Base-by-base conservation (phyloP, 306 rosid genomes). In the Fragaria vesca region DNA sequence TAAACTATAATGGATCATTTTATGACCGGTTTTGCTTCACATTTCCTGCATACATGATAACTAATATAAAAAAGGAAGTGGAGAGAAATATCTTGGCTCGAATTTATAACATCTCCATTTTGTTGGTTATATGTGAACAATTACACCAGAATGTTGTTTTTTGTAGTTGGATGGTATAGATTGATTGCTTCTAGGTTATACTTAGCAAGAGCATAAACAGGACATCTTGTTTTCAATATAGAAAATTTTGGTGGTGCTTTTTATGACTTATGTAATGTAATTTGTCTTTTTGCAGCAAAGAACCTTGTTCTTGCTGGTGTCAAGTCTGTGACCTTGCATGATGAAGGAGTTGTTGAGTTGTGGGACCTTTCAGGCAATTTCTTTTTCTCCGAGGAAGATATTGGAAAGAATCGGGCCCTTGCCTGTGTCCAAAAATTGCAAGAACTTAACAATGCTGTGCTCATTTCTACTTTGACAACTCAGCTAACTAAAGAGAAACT, bases 231-330 rank as follows among this genome's bases (percentile, higher is more conserved):
- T 12, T 66, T 50, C 2, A 3, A 5, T 28, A 17, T 51, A 16
- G 43, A 17, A 11, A 38, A 21, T 38, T 20, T 5, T 0, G 32
- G 40, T 43, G 45, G 38, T 50, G 4, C 47, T 9, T 12, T 24
- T 42, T 26, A 4, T 61, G 47, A 48, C 20, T 62, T 46, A 46
- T 62, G 60, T 12, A 46, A 5, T 62, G 60, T 26, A 30, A 28
- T 6, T 18, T 66, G 66, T 13, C 34, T 51, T 75, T 0, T 61
- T 76, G 76, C 80, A 75, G 77, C 84, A 60, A 81, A 81, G 47
- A 81, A 81, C 18, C 73, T 81, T 26, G 71, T 81, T 21, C 84
- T 75, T 70, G 84, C 75, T 11, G 81, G 81, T 28, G 81, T 78
- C 71, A 78, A 78, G 71, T 78, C 76, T 70, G 76, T 78, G 63